Percentiles rank a stretch among this genome's conserved stretches.
Evolutionary conservation across 257 asterid species (phyloP).

Genomic region (Solanum pinnatisectum): DNA sequence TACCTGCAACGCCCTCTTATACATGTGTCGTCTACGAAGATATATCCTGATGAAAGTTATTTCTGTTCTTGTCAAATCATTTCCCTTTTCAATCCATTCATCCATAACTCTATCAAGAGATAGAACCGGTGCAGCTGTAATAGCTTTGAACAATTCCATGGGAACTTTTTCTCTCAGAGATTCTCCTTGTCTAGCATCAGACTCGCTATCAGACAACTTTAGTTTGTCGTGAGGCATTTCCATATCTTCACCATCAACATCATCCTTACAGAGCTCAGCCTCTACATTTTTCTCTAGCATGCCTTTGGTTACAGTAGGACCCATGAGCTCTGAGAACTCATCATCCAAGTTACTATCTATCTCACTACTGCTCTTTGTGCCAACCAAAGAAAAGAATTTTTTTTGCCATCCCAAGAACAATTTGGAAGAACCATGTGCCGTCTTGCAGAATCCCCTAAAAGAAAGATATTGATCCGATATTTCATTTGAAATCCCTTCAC

Average conservation of each 20-base stretch:
- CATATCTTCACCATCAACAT: not conserved
- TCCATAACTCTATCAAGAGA: constrained; percentile 34
- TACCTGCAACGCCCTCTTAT: constrained; percentile 65
- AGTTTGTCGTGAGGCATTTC: constrained; percentile 15
- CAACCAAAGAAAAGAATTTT: constrained; percentile 37
- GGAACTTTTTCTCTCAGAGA: not conserved
- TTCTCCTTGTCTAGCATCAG: not conserved
- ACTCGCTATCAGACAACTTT: not conserved
- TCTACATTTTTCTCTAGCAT: constrained; percentile 13
- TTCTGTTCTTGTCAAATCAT: constrained; percentile 37
- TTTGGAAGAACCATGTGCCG: constrained; percentile 16
- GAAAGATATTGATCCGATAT: constrained; percentile 6
- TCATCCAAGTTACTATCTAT: constrained; percentile 23
- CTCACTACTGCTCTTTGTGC: constrained; percentile 39
- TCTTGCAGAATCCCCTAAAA: constrained; percentile 23
- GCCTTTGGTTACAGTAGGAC: constrained; percentile 7
- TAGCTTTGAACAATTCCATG: constrained; percentile 30
- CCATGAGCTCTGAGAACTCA: constrained; percentile 35
- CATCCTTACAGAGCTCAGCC: constrained; percentile 23
- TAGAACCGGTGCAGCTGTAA: constrained; percentile 26
- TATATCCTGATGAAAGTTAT: constrained; percentile 11
- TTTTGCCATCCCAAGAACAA: constrained; percentile 9
- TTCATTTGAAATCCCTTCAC: constrained; percentile 13
- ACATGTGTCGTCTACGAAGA: constrained; percentile 46
- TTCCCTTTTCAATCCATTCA: constrained; percentile 63